Evolutionary conservation across 768 basidiomycete genomes (phyloP).

Genomic region (Pleurotus salmoneostramineus): DNA sequence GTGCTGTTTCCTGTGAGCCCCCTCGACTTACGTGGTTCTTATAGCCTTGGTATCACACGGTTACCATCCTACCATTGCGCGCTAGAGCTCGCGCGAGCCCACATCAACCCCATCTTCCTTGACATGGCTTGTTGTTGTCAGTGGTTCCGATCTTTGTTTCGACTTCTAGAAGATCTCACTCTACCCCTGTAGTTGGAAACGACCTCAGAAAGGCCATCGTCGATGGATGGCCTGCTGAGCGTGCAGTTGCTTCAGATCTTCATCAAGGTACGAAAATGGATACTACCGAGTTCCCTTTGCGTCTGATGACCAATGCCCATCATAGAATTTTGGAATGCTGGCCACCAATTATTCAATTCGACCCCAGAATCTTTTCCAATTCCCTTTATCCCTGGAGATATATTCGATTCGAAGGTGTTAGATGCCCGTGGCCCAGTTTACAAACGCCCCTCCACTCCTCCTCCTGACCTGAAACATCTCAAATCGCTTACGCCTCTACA

Average conservation of each 20-base stretch:
- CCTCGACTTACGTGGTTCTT: neutral
- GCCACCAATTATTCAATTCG: constrained; percentile 57
- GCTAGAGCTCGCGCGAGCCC: constrained; percentile 20
- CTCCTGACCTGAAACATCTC: constrained; percentile 24
- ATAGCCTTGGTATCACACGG: constrained; percentile 26
- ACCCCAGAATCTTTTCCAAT: constrained; percentile 49
- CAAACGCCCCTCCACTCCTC: constrained; percentile 15
- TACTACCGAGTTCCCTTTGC: neutral
- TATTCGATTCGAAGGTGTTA: constrained; percentile 43
- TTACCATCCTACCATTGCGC: constrained; percentile 27
- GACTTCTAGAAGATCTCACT: neutral
- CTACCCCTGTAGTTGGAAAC: constrained; percentile 29
- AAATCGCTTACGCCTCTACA: constrained; percentile 40
- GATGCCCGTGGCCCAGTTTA: constrained; percentile 22
- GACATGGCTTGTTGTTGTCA: constrained; percentile 44
- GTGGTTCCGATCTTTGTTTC: constrained; percentile 1
- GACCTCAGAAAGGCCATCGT: constrained; percentile 32
- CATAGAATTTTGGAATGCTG: constrained; percentile 59
- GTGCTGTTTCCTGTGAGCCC: neutral
- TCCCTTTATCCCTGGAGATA: constrained; percentile 52
- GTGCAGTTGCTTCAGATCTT: constrained; percentile 34
- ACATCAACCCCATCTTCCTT: constrained; percentile 29
- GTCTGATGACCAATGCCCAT: neutral
- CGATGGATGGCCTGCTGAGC: constrained; percentile 35
- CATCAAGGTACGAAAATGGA: constrained; percentile 18